Conservation (phyloP, 2,329 filamentous ascomycete genomes). For the Catunica adiposa region DNA sequence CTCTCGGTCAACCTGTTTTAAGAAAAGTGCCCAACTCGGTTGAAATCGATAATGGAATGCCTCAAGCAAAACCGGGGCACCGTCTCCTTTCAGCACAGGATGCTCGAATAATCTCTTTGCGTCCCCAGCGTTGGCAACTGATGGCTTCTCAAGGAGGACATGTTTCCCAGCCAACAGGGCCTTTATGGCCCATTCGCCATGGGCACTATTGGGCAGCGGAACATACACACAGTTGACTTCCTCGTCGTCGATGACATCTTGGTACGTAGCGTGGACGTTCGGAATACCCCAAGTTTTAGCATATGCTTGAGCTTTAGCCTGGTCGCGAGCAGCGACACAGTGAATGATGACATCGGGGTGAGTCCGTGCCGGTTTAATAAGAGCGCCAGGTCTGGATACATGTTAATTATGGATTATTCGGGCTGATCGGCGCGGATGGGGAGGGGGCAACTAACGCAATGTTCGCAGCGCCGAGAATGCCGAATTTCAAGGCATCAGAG, state of each 20-base stretch:
- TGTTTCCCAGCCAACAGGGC: slow-evolving; percentile 32
- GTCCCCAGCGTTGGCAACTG: slow-evolving; percentile 20
- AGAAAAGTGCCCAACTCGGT: slow-evolving; percentile 24
- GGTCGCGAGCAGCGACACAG: slow-evolving; percentile 35
- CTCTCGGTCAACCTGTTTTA: slow-evolving; percentile 22
- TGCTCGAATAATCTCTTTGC: slow-evolving; percentile 28
- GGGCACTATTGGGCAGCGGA: slow-evolving; percentile 27
- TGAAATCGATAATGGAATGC: slow-evolving; percentile 36
- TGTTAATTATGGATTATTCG: neutral
- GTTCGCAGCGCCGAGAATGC: slow-evolving; percentile 26
- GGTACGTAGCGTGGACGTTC: slow-evolving; percentile 31
- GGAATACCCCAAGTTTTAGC: slow-evolving; percentile 36
- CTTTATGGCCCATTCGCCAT: slow-evolving; percentile 30
- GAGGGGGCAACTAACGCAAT: slow-evolving; percentile 16
- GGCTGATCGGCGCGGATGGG: neutral
- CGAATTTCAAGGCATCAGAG: slow-evolving; percentile 22
- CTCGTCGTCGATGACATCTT: slow-evolving; percentile 25
- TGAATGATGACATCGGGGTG: slow-evolving; percentile 38
- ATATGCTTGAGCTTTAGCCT: slow-evolving; percentile 29
- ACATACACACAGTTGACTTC: slow-evolving; percentile 33
- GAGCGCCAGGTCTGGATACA: slow-evolving; percentile 22
- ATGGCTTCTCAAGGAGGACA: slow-evolving; percentile 20
- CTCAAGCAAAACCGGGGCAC: slow-evolving; percentile 33
- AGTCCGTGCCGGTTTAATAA: slow-evolving; percentile 32
- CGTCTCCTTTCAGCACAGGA: slow-evolving; percentile 20